Evolutionary conservation across 176 grass and related monocot species (phyloP).

Genomic region (Cenchrus fungigraminus): DNA sequence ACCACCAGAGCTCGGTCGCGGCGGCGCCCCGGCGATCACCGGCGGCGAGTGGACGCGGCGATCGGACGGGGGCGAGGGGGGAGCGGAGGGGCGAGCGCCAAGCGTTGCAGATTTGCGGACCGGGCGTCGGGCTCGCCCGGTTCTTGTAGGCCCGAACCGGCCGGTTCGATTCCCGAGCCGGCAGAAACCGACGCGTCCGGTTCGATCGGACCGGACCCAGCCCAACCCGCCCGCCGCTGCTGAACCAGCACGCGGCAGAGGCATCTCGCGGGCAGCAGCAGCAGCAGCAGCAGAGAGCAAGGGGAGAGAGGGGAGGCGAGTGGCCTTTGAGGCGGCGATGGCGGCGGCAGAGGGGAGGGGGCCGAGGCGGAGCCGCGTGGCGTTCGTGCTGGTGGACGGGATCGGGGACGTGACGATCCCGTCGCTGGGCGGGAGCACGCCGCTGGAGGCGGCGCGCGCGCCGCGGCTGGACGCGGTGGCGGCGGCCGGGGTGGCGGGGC

Average conservation of each 20-base stretch:
- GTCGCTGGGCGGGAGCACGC: slow-evolving; percentile 47
- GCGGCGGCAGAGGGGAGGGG: neutral
- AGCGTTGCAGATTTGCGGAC: slow-evolving; percentile 59
- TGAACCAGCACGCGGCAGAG: slow-evolving; percentile 20
- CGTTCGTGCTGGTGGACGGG: slow-evolving; percentile 84
- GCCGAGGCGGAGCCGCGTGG: slow-evolving; percentile 54
- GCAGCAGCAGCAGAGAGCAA: neutral
- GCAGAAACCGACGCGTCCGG: neutral
- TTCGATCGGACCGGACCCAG: slow-evolving; percentile 11
- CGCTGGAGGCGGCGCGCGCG: slow-evolving; percentile 56
- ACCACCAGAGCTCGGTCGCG: neutral
- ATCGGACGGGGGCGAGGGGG: neutral
- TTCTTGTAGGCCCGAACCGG: slow-evolving; percentile 34
- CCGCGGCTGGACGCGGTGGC: slow-evolving; percentile 75
- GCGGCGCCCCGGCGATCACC: slow-evolving; percentile 47
- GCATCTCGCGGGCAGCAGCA: neutral
- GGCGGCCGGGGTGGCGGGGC: slow-evolving; percentile 71
- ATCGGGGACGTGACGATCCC: slow-evolving; percentile 81
- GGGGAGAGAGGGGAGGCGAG: neutral
- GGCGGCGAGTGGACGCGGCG: slow-evolving; percentile 45
- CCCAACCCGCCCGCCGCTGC: slow-evolving; percentile 27
- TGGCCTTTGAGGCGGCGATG: slow-evolving; percentile 23
- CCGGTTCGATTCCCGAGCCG: neutral
- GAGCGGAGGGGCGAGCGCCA: slow-evolving; percentile 47
- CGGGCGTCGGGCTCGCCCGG: neutral